Base-by-base conservation (phyloP, 306 rosid genomes). In the Carpinus fangiana region DNA sequence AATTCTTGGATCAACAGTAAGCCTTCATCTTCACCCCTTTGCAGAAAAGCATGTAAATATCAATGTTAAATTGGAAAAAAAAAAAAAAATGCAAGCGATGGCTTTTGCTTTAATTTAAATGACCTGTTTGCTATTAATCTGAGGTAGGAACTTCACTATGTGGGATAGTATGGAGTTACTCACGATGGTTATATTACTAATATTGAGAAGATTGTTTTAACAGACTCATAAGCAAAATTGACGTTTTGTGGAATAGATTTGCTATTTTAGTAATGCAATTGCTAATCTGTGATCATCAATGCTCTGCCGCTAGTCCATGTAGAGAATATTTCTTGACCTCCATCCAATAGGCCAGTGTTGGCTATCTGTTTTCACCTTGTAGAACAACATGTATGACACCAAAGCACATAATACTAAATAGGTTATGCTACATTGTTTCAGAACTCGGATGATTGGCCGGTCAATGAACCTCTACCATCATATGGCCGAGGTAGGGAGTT, bases 401-500 rank as follows among this genome's bases (percentile, higher is more conserved):
- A 68, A 56, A 69, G 70, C 28, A 9, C 68, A 62, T 45, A 61
- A 73, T 20, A 56, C 72, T 78, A 36, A 81, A 78, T 78, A 20
- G 72, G 74, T 65, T 82, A 18, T 80, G 36, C 71, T 73, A 54
- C 72, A 47, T 56, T 76, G 70, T 87, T 79, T 60, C 87, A 92
- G 97, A 74, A 87, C 81, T 78, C 82, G 0, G 64, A 81, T 36
- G 94, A 89, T 75, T 94, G 98, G 97, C 97, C 94, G 16, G 75
- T 94, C 75, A 81, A 88, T 50, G 93, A 90, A 38, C 97, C 97
- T 21, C 84, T 94, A 28, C 97, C 97, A 1, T 92, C 98, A 0
- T 94, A 94, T 77, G 98, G 98, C 67, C 90, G 91, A 76, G 98
- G 98, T 38, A 88, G 98, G 84, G 98, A 94, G 81, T 80, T 89